These are phyloP conservation scores for Murraya koenigii DNA, from an alignment of 345 rosid genomes.

Conservation along the genomic window DNA sequence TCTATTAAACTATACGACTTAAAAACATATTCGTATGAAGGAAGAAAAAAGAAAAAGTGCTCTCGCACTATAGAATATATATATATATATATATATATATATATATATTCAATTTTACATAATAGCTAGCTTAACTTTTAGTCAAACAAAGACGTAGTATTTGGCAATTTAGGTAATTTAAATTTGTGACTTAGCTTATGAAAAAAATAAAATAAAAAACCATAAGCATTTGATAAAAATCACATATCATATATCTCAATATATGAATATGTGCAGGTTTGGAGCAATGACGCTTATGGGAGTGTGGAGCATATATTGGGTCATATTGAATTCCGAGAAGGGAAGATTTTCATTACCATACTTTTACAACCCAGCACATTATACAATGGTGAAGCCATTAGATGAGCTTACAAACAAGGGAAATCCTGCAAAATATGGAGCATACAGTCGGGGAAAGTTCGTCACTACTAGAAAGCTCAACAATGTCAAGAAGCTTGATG, in stretches of 20 bases:
- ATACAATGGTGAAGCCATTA: constrained; percentile 11
- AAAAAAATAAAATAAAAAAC: not conserved
- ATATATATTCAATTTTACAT: constrained; percentile 26
- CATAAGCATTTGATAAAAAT: too few relatives aligned
- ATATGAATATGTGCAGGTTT: constrained; percentile 27
- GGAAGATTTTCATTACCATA: constrained; percentile 46
- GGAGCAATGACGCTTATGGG: constrained; percentile 45
- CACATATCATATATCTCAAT: too few relatives aligned
- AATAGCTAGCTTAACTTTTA: not conserved
- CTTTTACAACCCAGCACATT: constrained; percentile 39
- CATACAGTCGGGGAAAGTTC: constrained; percentile 46
- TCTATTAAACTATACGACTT: too few relatives aligned
- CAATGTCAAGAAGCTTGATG: constrained; percentile 42
- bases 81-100: too few relatives aligned
- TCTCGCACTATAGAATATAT: too few relatives aligned
- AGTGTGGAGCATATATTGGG: constrained; percentile 57
- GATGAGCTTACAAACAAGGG: constrained; percentile 24
- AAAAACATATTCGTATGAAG: too few relatives aligned
- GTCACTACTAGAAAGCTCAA: constrained; percentile 26
- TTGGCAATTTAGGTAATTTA: too few relatives aligned
- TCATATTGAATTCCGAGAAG: constrained; percentile 35
- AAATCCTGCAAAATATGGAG: constrained; percentile 32
- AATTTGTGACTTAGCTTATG: too few relatives aligned
- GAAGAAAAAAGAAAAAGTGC: too few relatives aligned
- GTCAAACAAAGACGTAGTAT: not conserved